Conservation (phyloP, 352 stramenopile species). For the Halophytophthora batemanensis region DNA sequence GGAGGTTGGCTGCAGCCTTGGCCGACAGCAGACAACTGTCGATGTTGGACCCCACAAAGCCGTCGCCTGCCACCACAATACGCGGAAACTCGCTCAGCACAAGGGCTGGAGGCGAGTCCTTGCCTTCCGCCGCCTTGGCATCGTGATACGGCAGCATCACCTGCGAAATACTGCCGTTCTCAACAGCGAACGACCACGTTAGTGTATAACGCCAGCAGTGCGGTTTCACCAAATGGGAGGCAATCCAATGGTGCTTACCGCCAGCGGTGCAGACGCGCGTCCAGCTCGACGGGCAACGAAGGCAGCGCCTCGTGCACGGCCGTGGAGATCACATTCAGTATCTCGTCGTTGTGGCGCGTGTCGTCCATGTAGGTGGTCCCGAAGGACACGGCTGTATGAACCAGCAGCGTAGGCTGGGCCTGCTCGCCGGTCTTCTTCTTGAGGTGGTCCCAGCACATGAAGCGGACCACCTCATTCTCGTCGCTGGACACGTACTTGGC, state of each 20-base stretch:
- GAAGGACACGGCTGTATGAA: constrained; percentile 68
- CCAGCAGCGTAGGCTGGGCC: constrained; percentile 32
- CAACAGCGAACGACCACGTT: constrained; percentile 4
- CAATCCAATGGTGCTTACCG: constrained; percentile 30
- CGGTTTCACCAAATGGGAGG: background rate
- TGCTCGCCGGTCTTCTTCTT: constrained; percentile 37
- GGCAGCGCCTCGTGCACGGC: constrained; percentile 54
- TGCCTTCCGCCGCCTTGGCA: constrained; percentile 9
- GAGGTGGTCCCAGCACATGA: constrained; percentile 73
- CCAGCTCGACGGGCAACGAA: constrained; percentile 43
- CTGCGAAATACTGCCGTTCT: constrained; percentile 54
- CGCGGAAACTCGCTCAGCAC: constrained; percentile 47
- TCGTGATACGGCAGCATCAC: constrained; percentile 47
- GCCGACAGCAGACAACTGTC: constrained; percentile 72
- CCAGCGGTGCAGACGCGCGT: constrained; percentile 62
- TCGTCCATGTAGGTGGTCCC: constrained; percentile 57
- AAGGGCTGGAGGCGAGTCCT: constrained; percentile 18
- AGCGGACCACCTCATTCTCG: constrained; percentile 68
- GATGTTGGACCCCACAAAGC: constrained; percentile 65
- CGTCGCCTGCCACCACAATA: constrained; percentile 64
- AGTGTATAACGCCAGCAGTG: background rate
- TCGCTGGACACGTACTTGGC: constrained; percentile 52
- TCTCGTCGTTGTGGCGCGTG: constrained; percentile 46
- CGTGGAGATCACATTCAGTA: constrained; percentile 45
- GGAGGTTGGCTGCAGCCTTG: constrained; percentile 32